Evolutionary conservation across 2,329 filamentous ascomycete species (phyloP).

Genomic region (Fusarium sp.): DNA sequence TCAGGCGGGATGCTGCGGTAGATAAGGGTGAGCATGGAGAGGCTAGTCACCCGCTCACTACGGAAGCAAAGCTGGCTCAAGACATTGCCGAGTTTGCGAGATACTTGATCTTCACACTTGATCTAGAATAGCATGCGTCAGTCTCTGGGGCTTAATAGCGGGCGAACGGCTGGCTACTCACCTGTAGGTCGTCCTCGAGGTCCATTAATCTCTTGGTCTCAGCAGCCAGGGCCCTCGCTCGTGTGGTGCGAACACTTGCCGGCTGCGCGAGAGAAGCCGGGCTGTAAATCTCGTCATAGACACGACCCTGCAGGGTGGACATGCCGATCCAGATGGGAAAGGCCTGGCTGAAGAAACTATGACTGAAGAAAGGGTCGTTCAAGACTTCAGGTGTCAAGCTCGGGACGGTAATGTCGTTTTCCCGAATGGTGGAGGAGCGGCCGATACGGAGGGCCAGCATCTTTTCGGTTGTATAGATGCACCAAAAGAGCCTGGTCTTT

Average conservation of each 20-base stretch:
- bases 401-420: constrained; percentile 40
- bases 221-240: constrained; percentile 26
- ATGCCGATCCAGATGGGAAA: constrained; percentile 28
- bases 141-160: background rate
- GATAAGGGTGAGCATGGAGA: constrained; percentile 41
- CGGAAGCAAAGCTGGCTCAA: background rate
- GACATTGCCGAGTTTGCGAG: background rate
- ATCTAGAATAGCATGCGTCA: background rate
- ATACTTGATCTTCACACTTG: background rate
- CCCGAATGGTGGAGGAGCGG: constrained; percentile 39
- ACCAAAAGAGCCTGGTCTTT: constrained; percentile 40
- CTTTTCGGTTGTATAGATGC: constrained; percentile 41
- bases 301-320: constrained; percentile 33
- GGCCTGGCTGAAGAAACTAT: background rate
- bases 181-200: background rate
- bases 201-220: constrained; percentile 1
- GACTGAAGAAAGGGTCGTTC: background rate
- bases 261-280: constrained; percentile 36
- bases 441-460: constrained; percentile 40
- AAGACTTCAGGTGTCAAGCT: background rate
- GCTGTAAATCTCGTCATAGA: constrained; percentile 45
- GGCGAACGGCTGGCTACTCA: background rate
- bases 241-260: constrained; percentile 19
- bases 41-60: constrained; percentile 28
- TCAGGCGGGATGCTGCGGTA: constrained; percentile 38